Percentiles rank a stretch among this genome's conserved stretches.
phyloP scores from a whole-genome alignment of 1,284 basidiomycete species.

The Malassezia dermatis region DNA sequence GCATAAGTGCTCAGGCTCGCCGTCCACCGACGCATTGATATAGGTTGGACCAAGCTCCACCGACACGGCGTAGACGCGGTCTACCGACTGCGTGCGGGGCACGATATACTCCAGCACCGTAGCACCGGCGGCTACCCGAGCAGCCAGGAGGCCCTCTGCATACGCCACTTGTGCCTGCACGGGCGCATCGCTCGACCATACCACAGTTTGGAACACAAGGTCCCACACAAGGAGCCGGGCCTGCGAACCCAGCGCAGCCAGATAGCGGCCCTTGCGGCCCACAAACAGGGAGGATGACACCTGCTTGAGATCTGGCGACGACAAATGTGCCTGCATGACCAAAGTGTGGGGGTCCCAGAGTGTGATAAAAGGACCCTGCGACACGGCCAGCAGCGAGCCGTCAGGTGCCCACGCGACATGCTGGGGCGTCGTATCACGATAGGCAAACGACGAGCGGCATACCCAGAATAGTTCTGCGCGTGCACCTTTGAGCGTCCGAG shows the following conservation, averaged over 20 bases:
- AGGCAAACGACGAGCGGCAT: constrained; percentile 36
- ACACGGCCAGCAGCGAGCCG: constrained; percentile 70
- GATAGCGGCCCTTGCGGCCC: constrained; percentile 26
- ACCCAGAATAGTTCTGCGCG: constrained; percentile 36
- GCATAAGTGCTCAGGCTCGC: constrained; percentile 9
- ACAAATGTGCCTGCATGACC: constrained; percentile 58
- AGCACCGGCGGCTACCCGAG: neutral
- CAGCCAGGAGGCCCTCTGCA: constrained; percentile 6
- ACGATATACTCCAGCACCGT: constrained; percentile 8
- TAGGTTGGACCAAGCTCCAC: constrained; percentile 5
- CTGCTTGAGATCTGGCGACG: constrained; percentile 24
- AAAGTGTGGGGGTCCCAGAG: constrained; percentile 68
- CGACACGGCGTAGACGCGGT: neutral
- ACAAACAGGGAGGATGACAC: constrained; percentile 21
- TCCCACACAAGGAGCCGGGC: constrained; percentile 32
- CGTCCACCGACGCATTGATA: constrained; percentile 15
- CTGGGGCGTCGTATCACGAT: constrained; percentile 28
- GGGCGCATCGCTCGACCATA: constrained; percentile 2
- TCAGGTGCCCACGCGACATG: constrained; percentile 70
- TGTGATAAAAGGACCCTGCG: constrained; percentile 61
- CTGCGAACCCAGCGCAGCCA: constrained; percentile 20
- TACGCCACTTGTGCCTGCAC: constrained; percentile 12
- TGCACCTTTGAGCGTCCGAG: constrained; percentile 30
- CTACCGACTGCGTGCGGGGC: constrained; percentile 10
- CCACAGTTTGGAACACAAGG: constrained; percentile 29